Percentiles rank a stretch among this genome's conserved stretches.
These are phyloP conservation scores for Venturia pyrina DNA, from an alignment of 2,329 filamentous ascomycete species.

Conservation along the genomic window DNA sequence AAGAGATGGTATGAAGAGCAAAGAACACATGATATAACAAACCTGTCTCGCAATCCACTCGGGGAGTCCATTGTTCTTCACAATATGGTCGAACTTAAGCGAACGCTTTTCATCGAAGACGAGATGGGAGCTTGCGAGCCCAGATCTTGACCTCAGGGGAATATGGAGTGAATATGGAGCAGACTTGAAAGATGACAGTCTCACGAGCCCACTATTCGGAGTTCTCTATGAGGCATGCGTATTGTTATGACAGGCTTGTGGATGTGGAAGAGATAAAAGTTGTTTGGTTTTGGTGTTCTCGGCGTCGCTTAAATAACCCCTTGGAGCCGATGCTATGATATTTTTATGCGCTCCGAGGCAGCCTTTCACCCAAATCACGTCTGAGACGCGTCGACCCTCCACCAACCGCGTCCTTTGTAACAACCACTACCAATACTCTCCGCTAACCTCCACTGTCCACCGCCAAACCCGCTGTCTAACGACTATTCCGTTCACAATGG, in stretches of 20 bases:
- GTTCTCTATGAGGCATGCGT: not conserved
- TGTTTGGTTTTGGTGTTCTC: not conserved
- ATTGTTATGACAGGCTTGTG: not conserved
- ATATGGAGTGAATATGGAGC: not conserved
- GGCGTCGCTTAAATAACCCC: no score
- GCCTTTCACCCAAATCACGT: no score
- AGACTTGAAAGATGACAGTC: not conserved
- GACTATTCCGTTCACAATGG: not conserved
- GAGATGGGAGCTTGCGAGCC: not conserved
- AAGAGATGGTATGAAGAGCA: not conserved
- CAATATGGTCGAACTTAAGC: not conserved
- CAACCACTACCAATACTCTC: not conserved
- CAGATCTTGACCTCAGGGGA: not conserved
- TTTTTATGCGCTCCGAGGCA: no score
- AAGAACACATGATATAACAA: not conserved
- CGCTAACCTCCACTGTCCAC: not conserved
- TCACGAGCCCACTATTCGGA: not conserved
- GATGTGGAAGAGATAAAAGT: not conserved
- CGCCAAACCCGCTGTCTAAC: not conserved
- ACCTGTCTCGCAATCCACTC: conserved; percentile 4
- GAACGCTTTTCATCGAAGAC: not conserved
- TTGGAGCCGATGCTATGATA: no score
- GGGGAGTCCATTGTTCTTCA: not conserved
- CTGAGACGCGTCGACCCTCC: not conserved
- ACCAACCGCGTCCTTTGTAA: not conserved